Evolutionary conservation across 1,284 basidiomycete species (phyloP), one percentile per base, ranked within the genome.

Genomic region (Dichomitus squalens): DNA sequence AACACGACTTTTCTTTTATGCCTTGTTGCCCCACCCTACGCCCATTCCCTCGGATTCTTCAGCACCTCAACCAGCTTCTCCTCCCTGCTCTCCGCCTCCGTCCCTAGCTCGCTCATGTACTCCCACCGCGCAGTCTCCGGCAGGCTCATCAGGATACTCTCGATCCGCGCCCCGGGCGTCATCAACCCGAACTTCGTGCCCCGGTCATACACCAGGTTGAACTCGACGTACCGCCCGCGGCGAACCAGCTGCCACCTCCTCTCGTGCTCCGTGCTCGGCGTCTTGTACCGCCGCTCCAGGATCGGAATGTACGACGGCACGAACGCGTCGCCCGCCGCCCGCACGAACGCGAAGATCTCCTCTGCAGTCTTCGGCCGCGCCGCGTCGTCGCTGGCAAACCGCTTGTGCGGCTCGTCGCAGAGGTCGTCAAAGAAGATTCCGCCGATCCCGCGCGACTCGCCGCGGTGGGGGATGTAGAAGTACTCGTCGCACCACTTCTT

Each of bases 401-500:
- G 82, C 29, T 76, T 69, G 69, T 92, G 90, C 5, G 76, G 72
- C 31, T 81, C 81, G 55, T 77, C 75, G 68, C 78, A 85, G 55
- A 97, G 83, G 73, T 97, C 94, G 74, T 99, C 96, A 71, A 98
- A 97, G 80, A 99, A 99, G 61, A 99, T 81, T 0, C 97, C 97
- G 21, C 97, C 97, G 38, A 99, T 76, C 3, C 97, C 97, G 23
- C 96, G 86, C 1, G 86, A 77, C 76, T 99, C 96, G 31, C 79
- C 76, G n/a, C 96, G 87, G 71, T 99, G 96, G n/a, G 92, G 82
- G 67, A 98, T 89, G 76, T 80, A 90, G 75, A 99, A 99, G 79
- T 99, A 99, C 70, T 93, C 87, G 76, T 99, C 97, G 78, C 96
- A 98, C 95, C 95, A 98, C 65, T 84, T 82, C 74, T 99, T 99